A percentile compares a stretch with the other conserved stretches of the same genome.
Evolutionary conservation across 2,329 filamentous ascomycete species (phyloP).

Genomic region (Trichoderma brevicompactum): DNA sequence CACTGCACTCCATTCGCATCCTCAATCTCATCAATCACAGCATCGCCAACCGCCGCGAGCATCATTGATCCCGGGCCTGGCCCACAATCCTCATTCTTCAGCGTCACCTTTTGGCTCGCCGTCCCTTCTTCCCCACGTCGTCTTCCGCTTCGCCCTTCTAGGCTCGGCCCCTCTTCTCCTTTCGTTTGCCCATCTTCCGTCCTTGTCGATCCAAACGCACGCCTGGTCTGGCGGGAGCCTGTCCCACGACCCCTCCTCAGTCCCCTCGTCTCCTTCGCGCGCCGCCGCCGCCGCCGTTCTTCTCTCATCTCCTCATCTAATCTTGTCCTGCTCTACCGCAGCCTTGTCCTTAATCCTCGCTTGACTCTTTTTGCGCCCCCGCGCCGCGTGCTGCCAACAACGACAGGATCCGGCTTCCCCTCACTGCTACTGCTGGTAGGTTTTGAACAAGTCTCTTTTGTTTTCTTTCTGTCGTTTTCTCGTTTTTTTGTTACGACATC

Average conservation of each 20-base stretch:
- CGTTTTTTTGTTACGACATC: not conserved
- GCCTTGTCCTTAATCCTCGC: conserved; percentile 13
- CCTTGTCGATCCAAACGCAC: conserved; percentile 24
- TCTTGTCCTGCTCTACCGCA: conserved; percentile 17
- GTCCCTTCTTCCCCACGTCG: conserved; percentile 22
- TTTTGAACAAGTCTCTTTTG: not conserved
- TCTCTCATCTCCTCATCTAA: conserved; percentile 26
- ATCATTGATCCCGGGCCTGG: conserved; percentile 23
- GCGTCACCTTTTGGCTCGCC: conserved; percentile 22
- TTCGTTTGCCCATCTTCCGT: conserved; percentile 14
- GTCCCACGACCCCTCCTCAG: conserved; percentile 30
- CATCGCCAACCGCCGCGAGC: conserved; percentile 14
- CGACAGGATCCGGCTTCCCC: not conserved
- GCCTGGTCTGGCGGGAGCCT: conserved; percentile 7
- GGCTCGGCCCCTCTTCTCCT: conserved; percentile 22
- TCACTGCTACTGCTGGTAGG: conserved; percentile 23
- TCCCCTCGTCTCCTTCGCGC: conserved; percentile 2
- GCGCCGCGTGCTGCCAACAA: not conserved
- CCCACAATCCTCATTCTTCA: conserved; percentile 11
- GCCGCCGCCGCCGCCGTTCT: conserved; percentile 5
- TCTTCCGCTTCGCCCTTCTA: conserved; percentile 23
- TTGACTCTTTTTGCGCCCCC: conserved; percentile 3
- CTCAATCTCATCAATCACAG: not conserved
- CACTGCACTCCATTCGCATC: not conserved
- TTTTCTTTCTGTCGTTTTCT: not conserved